Base-by-base conservation (phyloP, 2,329 filamentous ascomycete species). In the Claviceps arundinis region DNA sequence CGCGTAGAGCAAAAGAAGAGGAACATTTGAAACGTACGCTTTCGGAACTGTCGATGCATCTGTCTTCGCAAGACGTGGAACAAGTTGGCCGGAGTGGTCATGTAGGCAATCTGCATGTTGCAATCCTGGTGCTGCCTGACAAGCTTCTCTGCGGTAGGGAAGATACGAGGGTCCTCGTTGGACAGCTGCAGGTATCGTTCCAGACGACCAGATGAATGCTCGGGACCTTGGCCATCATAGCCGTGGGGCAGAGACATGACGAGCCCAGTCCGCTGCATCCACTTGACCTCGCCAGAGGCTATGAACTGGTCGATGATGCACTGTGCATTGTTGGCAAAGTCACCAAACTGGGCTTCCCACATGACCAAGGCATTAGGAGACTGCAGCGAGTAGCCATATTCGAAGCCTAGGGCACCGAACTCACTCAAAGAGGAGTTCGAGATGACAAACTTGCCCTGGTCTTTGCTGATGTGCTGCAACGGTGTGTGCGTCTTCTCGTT, bases 311-410 rank as follows among this genome's bases (percentile, higher is more conserved):
- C 93, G 65, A 98, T 94, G 70, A 98, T 94, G 69, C 89, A 95
- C 73, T 98, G 93, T 44, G 93, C 91, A 65, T 96, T 98, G 80
- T 98, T 98, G 77, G 93, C 93, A 64, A 98, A 98, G 72, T 98
- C 93, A 77, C 93, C 93, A 64, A 98, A 98, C 71, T 98, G 93
- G 40, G 93, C 93, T 74, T 98, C 93, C 93, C 93, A 98, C 83
- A 98, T 95, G 61, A 98, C 91, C 26, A 98, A 81, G 40, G 93
- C 91, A 66, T 96, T 95, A 53, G 93, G 93, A 34, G 93, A 97
- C 30, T 90, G 95, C 55, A 98, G 75, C 3, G 93, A 98, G 76
- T 98, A 98, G 55, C 93, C 93, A 64, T 98, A 98, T 72, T 98
- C 93, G 68, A 98, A 98, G 51, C 93, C 93, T 56, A 98, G 87